Percentiles rank a stretch among this genome's conserved stretches.
phyloP scores from a whole-genome alignment of 768 basidiomycete species.

The Phanerochaete carnosa region DNA sequence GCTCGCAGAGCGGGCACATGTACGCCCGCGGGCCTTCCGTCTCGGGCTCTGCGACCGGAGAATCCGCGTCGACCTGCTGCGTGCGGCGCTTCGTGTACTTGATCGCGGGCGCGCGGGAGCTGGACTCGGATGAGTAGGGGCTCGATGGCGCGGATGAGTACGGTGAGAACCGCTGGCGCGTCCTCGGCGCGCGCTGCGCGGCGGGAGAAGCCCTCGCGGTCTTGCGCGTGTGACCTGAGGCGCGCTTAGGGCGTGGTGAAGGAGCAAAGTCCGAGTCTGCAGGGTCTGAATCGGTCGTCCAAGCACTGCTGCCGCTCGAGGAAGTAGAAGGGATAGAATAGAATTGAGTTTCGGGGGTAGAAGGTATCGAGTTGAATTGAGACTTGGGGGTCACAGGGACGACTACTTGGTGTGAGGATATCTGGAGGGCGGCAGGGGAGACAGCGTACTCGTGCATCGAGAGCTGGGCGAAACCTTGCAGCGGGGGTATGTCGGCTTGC shows the following conservation, averaged over 20 bases:
- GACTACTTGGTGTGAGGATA: background rate
- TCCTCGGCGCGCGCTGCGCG: too few species aligned
- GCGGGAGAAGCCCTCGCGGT: background rate
- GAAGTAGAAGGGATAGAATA: background rate
- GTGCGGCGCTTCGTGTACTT: background rate
- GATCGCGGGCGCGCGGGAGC: background rate
- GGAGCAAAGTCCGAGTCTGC: background rate
- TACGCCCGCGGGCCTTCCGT: background rate
- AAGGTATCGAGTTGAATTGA: background rate
- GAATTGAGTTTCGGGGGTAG: background rate
- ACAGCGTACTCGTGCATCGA: background rate
- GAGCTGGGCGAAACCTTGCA: background rate
- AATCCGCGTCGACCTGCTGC: background rate
- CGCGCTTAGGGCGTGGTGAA: background rate
- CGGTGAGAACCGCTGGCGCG: too few species aligned
- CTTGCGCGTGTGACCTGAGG: background rate
- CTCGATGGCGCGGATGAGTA: background rate
- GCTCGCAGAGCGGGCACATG: constrained; percentile 5
- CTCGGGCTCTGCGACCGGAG: background rate
- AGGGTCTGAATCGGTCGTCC: background rate
- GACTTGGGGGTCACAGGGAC: background rate
- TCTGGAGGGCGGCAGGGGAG: background rate
- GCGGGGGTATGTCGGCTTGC: background rate
- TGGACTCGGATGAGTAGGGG: background rate
- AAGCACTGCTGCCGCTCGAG: background rate